Base-by-base conservation (phyloP, 331 rosid genomes). In the Stylosanthes scabra region DNA sequence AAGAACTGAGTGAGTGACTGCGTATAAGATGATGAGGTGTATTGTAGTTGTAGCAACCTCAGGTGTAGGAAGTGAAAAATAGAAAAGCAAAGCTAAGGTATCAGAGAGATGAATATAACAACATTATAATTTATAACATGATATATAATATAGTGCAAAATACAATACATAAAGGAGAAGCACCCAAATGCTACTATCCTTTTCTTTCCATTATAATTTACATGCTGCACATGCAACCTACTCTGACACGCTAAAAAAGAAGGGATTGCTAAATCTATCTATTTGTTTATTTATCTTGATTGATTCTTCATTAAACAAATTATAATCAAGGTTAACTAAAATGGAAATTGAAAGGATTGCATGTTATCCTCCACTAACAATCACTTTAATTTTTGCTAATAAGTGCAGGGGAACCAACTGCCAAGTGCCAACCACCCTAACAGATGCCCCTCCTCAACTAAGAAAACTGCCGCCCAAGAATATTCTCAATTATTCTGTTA, bases 211-310 rank as follows among this genome's bases (percentile, higher is more conserved):
- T 63, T 14, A 66, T 71, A 77, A 60, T 62, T 83, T 71, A 59
- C 56, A 76, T 63, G 79, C 61, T 50, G 89, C 92, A 85, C 89
- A 86, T 88, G 90, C 88, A 76, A 46, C 74, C 89, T 71, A 81
- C 87, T 80, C 74, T 74, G 78, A 40, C 78, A 47, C 37, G 37
- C 37, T 31, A 31, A 31, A 31, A 31, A 31, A 31, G 37, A 31
- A 31, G 37, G 4, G 3, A 31, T 31, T 55, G 28, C 77, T 66
- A 64, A 50, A 49, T 83, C 52, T 79, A 78, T 71, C 64, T 56
- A 27, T 71, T 72, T 66, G 34, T 88, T 80, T 80, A 62, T 63
- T 74, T 77, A 68, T 74, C 72, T 63, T 82, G 39, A 70, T 82
- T 66, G 50, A 34, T 34, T 34, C 55, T 68, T 75, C 72, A 11